Evolutionary conservation across 495 filamentous ascomycete species (phyloP).

Genomic region (Podospora fimiseda): DNA sequence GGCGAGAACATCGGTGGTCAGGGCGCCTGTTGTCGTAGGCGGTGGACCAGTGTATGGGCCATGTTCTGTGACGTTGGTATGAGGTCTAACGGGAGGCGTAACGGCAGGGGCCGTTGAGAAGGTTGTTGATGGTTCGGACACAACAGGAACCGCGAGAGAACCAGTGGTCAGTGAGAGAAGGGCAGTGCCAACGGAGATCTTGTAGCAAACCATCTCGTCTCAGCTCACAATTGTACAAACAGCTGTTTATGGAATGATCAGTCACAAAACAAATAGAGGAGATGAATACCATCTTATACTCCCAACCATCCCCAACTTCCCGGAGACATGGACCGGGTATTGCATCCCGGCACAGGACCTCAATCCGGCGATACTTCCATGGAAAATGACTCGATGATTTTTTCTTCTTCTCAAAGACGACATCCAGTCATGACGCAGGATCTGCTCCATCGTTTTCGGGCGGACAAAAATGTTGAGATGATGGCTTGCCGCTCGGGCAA

Average conservation of each 20-base stretch:
- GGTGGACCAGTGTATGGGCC: conserved; percentile 54
- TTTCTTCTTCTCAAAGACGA: neutral
- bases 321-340: neutral
- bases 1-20: conserved; percentile 44
- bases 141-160: conserved; percentile 26
- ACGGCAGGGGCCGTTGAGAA: conserved; percentile 19
- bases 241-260: neutral
- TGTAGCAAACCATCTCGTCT: conserved; percentile 11
- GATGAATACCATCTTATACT: neutral
- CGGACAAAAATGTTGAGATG: too few species aligned
- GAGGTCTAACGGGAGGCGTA: conserved; percentile 19
- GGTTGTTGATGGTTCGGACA: conserved; percentile 33
- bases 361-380: too few species aligned
- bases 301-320: neutral
- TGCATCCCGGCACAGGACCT: neutral
- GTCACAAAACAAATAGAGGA: neutral
- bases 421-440: neutral
- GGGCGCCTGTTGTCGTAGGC: conserved; percentile 51
- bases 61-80: conserved; percentile 41
- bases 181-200: conserved; percentile 10
- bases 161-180: conserved; percentile 17
- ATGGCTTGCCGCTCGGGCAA: too few species aligned
- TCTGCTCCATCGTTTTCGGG: neutral
- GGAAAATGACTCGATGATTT: too few species aligned
- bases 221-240: neutral